These are phyloP conservation scores for Xylariomycetidae sp. DNA, from an alignment of 2,329 filamentous ascomycete genomes.

Conservation along the genomic window DNA sequence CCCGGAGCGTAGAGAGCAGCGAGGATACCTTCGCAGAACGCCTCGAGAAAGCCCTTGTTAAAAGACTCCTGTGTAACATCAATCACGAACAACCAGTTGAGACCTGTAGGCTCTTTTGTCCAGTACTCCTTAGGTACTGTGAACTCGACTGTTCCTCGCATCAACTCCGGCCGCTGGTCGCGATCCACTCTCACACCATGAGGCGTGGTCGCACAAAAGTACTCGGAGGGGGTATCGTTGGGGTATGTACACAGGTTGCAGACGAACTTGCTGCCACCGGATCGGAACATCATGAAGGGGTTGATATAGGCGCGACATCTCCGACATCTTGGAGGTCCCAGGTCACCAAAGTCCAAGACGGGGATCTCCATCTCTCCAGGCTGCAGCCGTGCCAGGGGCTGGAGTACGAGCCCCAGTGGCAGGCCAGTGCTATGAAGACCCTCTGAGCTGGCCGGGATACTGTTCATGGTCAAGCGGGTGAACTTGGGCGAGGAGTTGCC, in stretches of 20 bases:
- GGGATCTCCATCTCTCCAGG: slow-evolving; percentile 83
- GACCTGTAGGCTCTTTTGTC: slow-evolving; percentile 84
- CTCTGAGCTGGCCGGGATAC: slow-evolving; percentile 78
- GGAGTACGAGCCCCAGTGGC: slow-evolving; percentile 80
- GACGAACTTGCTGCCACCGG: slow-evolving; percentile 91
- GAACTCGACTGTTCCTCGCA: slow-evolving; percentile 90
- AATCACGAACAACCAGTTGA: slow-evolving; percentile 86
- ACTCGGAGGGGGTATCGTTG: slow-evolving; percentile 87
- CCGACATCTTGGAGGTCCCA: slow-evolving; percentile 82
- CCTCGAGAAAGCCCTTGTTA: slow-evolving; percentile 84
- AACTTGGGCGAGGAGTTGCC: slow-evolving; percentile 95
- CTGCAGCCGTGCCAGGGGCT: slow-evolving; percentile 78
- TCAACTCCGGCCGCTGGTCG: slow-evolving; percentile 81
- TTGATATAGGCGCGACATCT: slow-evolving; percentile 97
- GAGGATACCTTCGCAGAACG: slow-evolving; percentile 84
- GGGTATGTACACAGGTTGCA: slow-evolving; percentile 98
- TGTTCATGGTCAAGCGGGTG: slow-evolving; percentile 86
- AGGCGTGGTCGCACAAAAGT: slow-evolving; percentile 86
- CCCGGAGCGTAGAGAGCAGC: slow-evolving; percentile 72
- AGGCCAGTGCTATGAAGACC: slow-evolving; percentile 73
- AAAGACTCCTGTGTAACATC: slow-evolving; percentile 89
- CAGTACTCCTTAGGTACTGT: slow-evolving; percentile 98
- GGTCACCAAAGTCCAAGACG: slow-evolving; percentile 89
- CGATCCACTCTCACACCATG: slow-evolving; percentile 83
- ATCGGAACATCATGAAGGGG: slow-evolving; percentile 95